Percentiles rank a stretch among this genome's conserved stretches.
Evolutionary conservation across 805 yeast genomes (phyloP).

Genomic region (Saccharomycopsis sp.): DNA sequence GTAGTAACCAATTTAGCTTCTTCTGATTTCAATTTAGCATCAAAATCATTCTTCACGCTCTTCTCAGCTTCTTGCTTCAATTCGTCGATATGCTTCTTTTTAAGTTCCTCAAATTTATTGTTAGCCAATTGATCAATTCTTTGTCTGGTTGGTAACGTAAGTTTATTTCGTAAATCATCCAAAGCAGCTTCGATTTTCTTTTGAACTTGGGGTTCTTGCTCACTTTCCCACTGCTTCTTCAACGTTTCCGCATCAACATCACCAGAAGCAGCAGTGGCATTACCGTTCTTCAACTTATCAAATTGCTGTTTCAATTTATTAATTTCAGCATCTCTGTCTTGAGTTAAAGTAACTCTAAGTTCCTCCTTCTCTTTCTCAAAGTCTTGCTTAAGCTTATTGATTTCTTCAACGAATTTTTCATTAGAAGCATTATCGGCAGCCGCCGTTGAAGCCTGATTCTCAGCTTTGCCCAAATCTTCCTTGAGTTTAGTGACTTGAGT

Average conservation of each 20-base stretch:
- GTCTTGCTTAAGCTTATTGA: slow-evolving; percentile 28
- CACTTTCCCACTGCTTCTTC: slow-evolving; percentile 15
- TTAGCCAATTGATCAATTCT: slow-evolving; percentile 21
- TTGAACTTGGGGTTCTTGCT: slow-evolving; percentile 20
- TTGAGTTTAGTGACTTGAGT: slow-evolving; percentile 2
- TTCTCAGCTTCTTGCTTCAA: slow-evolving; percentile 8
- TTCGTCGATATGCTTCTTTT: slow-evolving; percentile 18
- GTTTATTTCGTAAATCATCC: slow-evolving; percentile 23
- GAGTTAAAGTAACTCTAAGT: not conserved
- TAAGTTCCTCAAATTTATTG: slow-evolving; percentile 26
- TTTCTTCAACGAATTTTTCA: slow-evolving; percentile 33
- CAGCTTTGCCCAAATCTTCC: slow-evolving; percentile 27
- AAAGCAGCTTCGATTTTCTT: slow-evolving; percentile 13
- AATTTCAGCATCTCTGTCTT: slow-evolving; percentile 7
- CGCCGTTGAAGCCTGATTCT: too few relatives aligned
- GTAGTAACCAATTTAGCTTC: slow-evolving; percentile 3
- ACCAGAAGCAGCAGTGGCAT: not conserved
- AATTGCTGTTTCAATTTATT: slow-evolving; percentile 8
- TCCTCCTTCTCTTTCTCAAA: slow-evolving; percentile 20
- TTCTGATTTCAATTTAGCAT: slow-evolving; percentile 5
- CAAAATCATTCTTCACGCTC: slow-evolving; percentile 10
- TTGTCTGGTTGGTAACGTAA: slow-evolving; percentile 19
- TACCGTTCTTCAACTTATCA: not conserved
- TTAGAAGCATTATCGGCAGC: slow-evolving; percentile 29
- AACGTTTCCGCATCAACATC: slow-evolving; percentile 13